phyloP scores from a whole-genome alignment of 2,329 filamentous ascomycete species.

The Colletotrichum spaethianum region DNA sequence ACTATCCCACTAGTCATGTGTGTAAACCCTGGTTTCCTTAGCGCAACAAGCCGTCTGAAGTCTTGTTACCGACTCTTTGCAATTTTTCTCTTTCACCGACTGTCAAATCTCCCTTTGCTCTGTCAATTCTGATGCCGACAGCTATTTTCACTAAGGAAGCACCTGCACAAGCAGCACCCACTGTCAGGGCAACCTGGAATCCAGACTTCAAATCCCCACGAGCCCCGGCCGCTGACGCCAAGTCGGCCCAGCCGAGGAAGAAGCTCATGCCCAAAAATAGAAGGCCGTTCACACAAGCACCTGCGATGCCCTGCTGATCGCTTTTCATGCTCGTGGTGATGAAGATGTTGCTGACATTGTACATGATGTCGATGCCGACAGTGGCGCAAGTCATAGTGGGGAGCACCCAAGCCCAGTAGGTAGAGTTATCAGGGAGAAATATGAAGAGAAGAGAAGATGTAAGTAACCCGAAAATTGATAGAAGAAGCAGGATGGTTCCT shows the following conservation, averaged over 20 bases:
- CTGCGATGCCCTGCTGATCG: conserved; percentile 4
- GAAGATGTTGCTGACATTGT: conserved; percentile 20
- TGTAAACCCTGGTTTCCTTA: not conserved
- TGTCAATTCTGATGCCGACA: not conserved
- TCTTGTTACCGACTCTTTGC: not conserved
- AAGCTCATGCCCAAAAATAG: conserved; percentile 4
- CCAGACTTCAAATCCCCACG: not conserved
- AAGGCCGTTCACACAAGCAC: conserved; percentile 1
- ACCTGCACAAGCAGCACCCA: not conserved
- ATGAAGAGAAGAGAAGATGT: conserved; percentile 1
- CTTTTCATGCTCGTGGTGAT: conserved; percentile 14
- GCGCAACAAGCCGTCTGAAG: not conserved
- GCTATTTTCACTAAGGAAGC: not conserved
- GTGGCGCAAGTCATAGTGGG: conserved; percentile 16
- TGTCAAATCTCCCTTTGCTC: not conserved
- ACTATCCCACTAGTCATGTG: not conserved
- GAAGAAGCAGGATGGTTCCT: not conserved
- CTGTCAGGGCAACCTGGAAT: not conserved
- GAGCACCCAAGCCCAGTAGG: conserved; percentile 18
- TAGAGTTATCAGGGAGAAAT: not conserved
- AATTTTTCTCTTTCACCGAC: not conserved
- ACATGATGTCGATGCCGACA: conserved; percentile 6
- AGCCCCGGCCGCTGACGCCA: not conserved
- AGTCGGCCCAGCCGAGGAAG: conserved; percentile 10
- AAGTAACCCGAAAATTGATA: not conserved